phyloP scores from a whole-genome alignment of 768 basidiomycete genomes.

The Podaxis pistillaris region DNA sequence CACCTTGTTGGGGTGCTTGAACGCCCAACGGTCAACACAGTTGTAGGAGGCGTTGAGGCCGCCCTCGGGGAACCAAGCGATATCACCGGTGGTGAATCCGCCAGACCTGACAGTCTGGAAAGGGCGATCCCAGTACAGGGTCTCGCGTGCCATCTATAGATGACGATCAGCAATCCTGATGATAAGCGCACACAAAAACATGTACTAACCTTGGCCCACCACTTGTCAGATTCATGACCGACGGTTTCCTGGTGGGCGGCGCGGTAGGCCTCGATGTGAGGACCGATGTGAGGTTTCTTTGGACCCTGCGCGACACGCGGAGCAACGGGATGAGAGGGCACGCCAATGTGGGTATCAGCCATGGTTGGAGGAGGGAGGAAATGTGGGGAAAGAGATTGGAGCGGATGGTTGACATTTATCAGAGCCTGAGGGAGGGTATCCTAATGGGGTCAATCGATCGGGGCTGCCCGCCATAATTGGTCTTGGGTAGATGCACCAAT shows the following conservation, averaged over 20 bases:
- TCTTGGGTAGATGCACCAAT: background rate
- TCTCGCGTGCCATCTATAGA: slow-evolving; percentile 64
- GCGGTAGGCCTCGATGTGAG: slow-evolving; percentile 73
- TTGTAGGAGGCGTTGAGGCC: slow-evolving; percentile 93
- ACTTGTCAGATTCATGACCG: slow-evolving; percentile 75
- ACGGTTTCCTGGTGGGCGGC: slow-evolving; percentile 66
- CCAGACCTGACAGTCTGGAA: slow-evolving; percentile 88
- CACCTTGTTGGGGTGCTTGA: slow-evolving; percentile 81
- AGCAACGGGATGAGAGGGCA: slow-evolving; percentile 69
- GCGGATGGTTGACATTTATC: background rate
- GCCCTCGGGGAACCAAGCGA: slow-evolving; percentile 97
- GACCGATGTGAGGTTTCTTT: slow-evolving; percentile 77
- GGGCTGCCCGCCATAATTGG: slow-evolving; percentile 3
- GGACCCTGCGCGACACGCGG: slow-evolving; percentile 61
- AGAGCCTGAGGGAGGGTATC: background rate
- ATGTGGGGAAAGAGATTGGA: slow-evolving; percentile 18
- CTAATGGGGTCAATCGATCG: slow-evolving; percentile 11
- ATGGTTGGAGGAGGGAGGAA: slow-evolving; percentile 27
- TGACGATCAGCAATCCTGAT: slow-evolving; percentile 8
- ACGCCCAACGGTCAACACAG: slow-evolving; percentile 96
- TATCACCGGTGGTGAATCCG: slow-evolving; percentile 80
- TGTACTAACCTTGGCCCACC: slow-evolving; percentile 78
- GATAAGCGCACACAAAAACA: background rate
- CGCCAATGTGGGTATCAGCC: slow-evolving; percentile 33
- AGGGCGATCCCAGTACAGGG: slow-evolving; percentile 83